Evolutionary conservation across 108 stramenopile species (phyloP), one percentile per base, ranked within the genome.

Genomic region (Nitzschia sp.): DNA sequence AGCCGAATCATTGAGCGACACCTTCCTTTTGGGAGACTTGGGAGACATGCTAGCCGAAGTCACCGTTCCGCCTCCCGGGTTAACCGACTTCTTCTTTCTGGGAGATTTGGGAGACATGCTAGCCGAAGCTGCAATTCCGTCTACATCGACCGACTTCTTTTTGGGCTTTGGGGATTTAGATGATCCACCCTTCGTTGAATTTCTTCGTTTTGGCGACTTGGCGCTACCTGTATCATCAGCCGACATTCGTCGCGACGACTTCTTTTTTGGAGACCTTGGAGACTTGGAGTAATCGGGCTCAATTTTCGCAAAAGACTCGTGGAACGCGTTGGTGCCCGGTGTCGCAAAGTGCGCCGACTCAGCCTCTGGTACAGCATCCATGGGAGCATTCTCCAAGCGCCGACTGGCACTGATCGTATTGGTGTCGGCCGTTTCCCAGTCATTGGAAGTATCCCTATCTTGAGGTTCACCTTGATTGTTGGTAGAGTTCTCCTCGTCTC

Each of bases 1-100:
- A n/a, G n/a, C n/a, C n/a, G n/a, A n/a, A 41, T 41, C 38, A 13
- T 41, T 13, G 38, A 41, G 38, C 38, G 13, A 6, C 13, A 41
- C 13, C 38, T 6, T 41, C 38, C 38, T 11, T 3, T 17, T 58
- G n/a, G n/a, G 30, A 32, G 57, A 15, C 1, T 21, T 29, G 31
- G 57, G 57, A 2, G 57, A 58, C 4, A 34, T 58, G n/a, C n/a
- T n/a, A n/a, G n/a, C n/a, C n/a, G n/a, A n/a, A 32, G 34, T 58
- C n/a, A 15, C 16, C 38, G 38, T 41, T 41, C 13, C 38, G 38
- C 6, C 13, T 41, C 13, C 13, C 38, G 38, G n/a, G n/a, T 41
- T 13, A 13, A 41, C 11, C 38, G 13, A 6, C 13, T 11, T 41
- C 38, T 6, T 41, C 38, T 13, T 11, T 3, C 13, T 58, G n/a